These are phyloP conservation scores for Schizochytrium sp. DNA, from an alignment of 108 stramenopile species.

Conservation along the genomic window DNA sequence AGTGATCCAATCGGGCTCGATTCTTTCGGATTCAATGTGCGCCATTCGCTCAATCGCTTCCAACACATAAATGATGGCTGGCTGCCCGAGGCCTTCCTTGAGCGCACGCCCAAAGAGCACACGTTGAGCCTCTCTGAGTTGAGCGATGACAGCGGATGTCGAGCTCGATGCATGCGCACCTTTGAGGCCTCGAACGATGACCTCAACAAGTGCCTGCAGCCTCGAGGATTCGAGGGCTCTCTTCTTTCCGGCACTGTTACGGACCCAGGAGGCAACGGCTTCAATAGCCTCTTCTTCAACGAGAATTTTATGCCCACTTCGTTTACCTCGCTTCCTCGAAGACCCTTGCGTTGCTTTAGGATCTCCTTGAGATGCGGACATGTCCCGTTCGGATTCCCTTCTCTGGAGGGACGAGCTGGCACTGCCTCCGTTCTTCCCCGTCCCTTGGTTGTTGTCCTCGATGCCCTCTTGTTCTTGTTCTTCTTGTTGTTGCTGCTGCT, in stretches of 20 bases:
- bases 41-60: not conserved
- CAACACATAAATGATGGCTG: not conserved
- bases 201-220: not conserved
- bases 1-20: not conserved
- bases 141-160: not conserved
- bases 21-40: not conserved
- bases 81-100: not conserved
- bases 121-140: not conserved
- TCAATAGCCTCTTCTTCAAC: not conserved
- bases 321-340: too few species aligned
- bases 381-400: too few species aligned
- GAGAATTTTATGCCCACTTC: not conserved
- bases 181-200: not conserved
- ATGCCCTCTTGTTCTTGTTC: too few species aligned
- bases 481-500: not conserved
- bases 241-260: not conserved
- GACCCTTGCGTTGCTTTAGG: too few species aligned
- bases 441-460: too few species aligned
- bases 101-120: not conserved
- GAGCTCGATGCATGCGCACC: not conserved
- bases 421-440: too few species aligned
- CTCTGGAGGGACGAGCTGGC: too few species aligned
- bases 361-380: too few species aligned
- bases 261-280: not conserved
- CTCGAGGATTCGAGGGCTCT: not conserved